Evolutionary conservation across 441 rosid genomes (phyloP).

Genomic region (Geranium incanum): DNA sequence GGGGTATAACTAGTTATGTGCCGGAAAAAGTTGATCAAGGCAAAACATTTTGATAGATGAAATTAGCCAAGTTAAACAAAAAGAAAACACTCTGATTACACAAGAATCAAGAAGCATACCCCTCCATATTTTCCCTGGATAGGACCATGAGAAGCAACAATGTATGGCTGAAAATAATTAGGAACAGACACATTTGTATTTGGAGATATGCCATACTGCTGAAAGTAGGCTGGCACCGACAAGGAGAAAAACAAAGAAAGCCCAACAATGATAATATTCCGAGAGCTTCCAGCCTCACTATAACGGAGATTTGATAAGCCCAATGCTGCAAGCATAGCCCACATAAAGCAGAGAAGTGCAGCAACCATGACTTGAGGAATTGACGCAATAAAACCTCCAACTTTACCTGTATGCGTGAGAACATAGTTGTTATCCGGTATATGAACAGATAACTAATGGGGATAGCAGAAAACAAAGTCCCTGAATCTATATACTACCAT

Average conservation of each 20-base stretch:
- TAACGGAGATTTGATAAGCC: slow-evolving; percentile 91
- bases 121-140: slow-evolving; percentile 56
- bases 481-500: too few species aligned
- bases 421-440: too few species aligned
- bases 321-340: slow-evolving; percentile 90
- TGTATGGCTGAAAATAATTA: slow-evolving; percentile 75
- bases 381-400: slow-evolving; percentile 91
- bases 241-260: slow-evolving; percentile 78
- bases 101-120: slow-evolving; percentile 32
- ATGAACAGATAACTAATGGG: too few species aligned
- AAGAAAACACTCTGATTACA: neutral
- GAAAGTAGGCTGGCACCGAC: slow-evolving; percentile 88
- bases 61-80: neutral
- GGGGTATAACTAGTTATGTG: neutral
- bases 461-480: too few species aligned
- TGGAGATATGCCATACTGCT: slow-evolving; percentile 80
- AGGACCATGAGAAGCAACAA: slow-evolving; percentile 88
- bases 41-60: neutral
- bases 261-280: slow-evolving; percentile 89
- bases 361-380: slow-evolving; percentile 95
- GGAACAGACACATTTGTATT: slow-evolving; percentile 69
- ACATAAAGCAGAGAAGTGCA: slow-evolving; percentile 93
- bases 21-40: neutral
- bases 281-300: slow-evolving; percentile 95
- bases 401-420: slow-evolving; percentile 51